Conservation (phyloP, 306 rosid genomes). For the Inga leiocalycina region DNA sequence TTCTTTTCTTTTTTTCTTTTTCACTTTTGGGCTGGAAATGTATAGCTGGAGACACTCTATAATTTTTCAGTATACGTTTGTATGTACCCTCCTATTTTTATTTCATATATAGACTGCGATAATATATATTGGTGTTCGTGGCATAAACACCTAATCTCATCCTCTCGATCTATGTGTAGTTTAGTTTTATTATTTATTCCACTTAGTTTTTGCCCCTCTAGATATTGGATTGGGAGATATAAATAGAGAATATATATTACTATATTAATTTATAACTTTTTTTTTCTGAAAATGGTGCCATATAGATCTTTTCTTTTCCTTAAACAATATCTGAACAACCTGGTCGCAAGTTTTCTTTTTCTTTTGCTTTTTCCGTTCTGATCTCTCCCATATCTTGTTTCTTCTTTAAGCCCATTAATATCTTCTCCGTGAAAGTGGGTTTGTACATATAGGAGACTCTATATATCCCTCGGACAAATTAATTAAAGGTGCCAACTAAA, state of each 20-base stretch:
- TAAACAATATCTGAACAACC: background rate
- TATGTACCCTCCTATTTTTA: constrained; percentile 54
- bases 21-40: constrained; percentile 52
- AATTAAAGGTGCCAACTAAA: background rate
- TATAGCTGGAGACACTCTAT: constrained; percentile 67
- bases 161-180: constrained; percentile 1
- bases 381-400: background rate
- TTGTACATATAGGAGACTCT: background rate
- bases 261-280: background rate
- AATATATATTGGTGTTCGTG: constrained; percentile 32
- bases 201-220: constrained; percentile 5
- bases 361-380: constrained; percentile 6
- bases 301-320: constrained; percentile 29
- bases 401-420: background rate
- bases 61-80: constrained; percentile 49
- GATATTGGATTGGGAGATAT: background rate
- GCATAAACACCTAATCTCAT: constrained; percentile 29
- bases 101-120: constrained; percentile 48
- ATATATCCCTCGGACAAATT: background rate
- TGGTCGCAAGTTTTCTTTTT: background rate
- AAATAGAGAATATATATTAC: background rate
- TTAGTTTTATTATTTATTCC: background rate
- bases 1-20: background rate
- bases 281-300: background rate
- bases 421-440: constrained; percentile 5